Evolutionary conservation across 1,284 basidiomycete genomes (phyloP).

Genomic region (Ganoderma multipileum): DNA sequence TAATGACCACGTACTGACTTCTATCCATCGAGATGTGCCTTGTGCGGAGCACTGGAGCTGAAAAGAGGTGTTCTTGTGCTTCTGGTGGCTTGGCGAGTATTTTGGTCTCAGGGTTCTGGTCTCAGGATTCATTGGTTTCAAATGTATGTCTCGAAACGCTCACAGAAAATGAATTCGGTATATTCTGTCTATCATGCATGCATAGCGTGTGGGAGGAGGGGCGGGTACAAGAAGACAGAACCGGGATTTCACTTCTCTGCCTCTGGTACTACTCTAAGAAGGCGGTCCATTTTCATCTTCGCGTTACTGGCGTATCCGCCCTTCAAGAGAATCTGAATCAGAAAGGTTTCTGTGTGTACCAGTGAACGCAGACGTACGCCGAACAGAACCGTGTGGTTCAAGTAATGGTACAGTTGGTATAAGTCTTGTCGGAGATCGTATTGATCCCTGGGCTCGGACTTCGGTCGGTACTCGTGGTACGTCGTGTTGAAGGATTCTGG

Average conservation of each 20-base stretch:
- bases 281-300: slow-evolving; percentile 58
- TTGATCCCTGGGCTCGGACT: slow-evolving; percentile 71
- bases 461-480: slow-evolving; percentile 76
- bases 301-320: slow-evolving; percentile 65
- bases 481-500: slow-evolving; percentile 71
- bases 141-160: slow-evolving; percentile 1
- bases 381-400: slow-evolving; percentile 83
- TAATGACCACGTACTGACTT: neutral
- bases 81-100: neutral
- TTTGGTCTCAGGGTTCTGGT: slow-evolving; percentile 1
- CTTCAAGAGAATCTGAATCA: slow-evolving; percentile 34
- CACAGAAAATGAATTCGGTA: neutral
- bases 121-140: neutral
- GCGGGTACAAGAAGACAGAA: neutral
- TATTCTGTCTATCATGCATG: neutral
- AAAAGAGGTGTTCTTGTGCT: slow-evolving; percentile 14
- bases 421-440: slow-evolving; percentile 75
- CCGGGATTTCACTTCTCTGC: slow-evolving; percentile 5
- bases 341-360: neutral
- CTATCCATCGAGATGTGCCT: neutral
- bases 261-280: slow-evolving; percentile 46
- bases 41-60: neutral
- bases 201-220: neutral
- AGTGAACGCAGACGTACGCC: slow-evolving; percentile 49
- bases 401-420: slow-evolving; percentile 88